Conservation (phyloP, 805 yeast species). For the Nakazawaea pomicola region DNA sequence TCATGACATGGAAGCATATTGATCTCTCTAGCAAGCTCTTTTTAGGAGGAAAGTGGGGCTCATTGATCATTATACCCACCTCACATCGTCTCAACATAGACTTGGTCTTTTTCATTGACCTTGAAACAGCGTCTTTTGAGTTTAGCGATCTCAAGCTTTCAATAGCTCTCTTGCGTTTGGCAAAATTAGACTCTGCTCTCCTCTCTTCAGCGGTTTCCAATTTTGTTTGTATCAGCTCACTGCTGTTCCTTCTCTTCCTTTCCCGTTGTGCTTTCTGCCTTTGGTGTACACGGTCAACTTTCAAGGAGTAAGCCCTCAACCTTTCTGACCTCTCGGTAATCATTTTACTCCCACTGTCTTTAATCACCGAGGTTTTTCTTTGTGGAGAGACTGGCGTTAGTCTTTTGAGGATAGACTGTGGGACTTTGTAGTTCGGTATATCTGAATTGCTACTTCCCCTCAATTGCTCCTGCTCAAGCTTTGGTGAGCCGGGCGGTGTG, state of each 20-base stretch:
- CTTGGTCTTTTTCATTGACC: slow-evolving; percentile 3
- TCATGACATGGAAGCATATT: neutral
- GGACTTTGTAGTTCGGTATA: too few species aligned
- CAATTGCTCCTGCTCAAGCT: too few species aligned
- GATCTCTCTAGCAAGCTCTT: neutral
- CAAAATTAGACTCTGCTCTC: neutral
- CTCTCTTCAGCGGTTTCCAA: slow-evolving; percentile 6
- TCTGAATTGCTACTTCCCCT: too few species aligned
- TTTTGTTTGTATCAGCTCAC: slow-evolving; percentile 1
- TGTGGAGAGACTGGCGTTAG: slow-evolving; percentile 12
- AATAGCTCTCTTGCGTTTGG: slow-evolving; percentile 7
- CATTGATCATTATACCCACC: neutral
- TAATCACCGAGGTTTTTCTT: neutral
- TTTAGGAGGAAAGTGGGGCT: neutral
- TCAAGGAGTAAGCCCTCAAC: slow-evolving; percentile 1
- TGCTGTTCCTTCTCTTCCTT: slow-evolving; percentile 6
- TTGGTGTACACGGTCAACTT: neutral
- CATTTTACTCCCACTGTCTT: neutral
- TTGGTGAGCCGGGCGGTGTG: too few species aligned
- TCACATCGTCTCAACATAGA: neutral
- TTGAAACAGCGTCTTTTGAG: neutral
- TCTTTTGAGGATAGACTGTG: slow-evolving; percentile 6
- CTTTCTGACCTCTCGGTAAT: neutral
- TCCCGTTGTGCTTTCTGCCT: slow-evolving; percentile 3
- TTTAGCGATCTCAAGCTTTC: slow-evolving; percentile 1